phyloP scores from a whole-genome alignment of 257 asterid genomes.

The Ajuga chamaepitys region DNA sequence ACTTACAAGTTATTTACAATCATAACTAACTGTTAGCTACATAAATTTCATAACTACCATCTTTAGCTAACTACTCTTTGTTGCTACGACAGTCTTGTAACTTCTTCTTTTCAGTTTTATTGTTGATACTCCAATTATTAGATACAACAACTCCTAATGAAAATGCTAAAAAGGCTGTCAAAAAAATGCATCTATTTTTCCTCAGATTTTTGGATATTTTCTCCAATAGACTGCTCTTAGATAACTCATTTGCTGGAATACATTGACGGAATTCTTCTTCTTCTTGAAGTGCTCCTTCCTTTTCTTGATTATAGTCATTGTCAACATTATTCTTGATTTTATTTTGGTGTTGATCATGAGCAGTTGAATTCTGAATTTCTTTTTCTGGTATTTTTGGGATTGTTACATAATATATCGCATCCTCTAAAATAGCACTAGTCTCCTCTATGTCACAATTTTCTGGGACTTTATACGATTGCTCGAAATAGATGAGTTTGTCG shows the following conservation, averaged over 20 bases:
- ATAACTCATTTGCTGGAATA: neutral
- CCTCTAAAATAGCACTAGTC: conserved; percentile 4
- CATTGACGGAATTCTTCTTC: neutral
- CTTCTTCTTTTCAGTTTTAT: no score
- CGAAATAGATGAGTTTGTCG: conserved; percentile 13
- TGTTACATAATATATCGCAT: neutral
- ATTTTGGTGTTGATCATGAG: neutral
- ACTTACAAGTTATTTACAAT: no score
- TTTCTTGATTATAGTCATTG: neutral
- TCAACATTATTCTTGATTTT: neutral
- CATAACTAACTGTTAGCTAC: no score
- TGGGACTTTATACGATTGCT: conserved; percentile 16
- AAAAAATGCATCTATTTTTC: neutral
- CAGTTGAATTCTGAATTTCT: neutral
- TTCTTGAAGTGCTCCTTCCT: neutral
- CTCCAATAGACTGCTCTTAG: neutral
- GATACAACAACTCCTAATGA: conserved; percentile 21
- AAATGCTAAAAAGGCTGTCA: conserved; percentile 10
- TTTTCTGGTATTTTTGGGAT: neutral
- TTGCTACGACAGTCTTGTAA: no score
- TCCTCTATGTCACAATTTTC: neutral
- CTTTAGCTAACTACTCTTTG: no score
- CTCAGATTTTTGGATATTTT: conserved; percentile 1
- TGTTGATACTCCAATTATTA: no score
- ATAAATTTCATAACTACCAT: no score